A percentile compares a stretch with the other conserved stretches of the same genome.
These are phyloP conservation scores for Cornus controversa DNA, from an alignment of 148 eudicot species.

Conservation along the genomic window DNA sequence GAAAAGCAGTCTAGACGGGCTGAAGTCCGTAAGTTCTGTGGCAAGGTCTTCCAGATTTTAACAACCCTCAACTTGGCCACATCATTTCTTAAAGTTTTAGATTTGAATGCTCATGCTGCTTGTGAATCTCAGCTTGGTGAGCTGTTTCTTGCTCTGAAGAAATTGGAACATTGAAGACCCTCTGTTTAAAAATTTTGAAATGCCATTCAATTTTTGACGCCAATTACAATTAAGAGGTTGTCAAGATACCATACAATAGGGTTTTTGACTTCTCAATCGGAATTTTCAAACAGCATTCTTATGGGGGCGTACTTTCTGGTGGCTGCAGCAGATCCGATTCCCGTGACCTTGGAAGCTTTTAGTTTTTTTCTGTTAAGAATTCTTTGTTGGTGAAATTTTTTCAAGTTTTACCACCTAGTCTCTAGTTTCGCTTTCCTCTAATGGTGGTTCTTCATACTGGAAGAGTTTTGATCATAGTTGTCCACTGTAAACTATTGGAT, in stretches of 20 bases:
- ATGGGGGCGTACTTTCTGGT: not conserved
- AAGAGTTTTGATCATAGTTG: slow-evolving; percentile 4
- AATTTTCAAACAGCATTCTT: not conserved
- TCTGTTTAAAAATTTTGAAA: not conserved
- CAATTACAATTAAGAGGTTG: not conserved
- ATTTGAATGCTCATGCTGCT: slow-evolving; percentile 52
- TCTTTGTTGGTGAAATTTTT: slow-evolving; percentile 4
- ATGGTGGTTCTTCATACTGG: not conserved
- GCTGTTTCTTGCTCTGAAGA: slow-evolving; percentile 66
- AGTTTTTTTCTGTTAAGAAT: not conserved
- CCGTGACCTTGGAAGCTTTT: not conserved
- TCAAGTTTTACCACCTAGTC: not conserved
- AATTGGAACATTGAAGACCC: slow-evolving; percentile 19
- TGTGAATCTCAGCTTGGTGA: slow-evolving; percentile 82
- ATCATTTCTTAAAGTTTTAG: slow-evolving; percentile 62
- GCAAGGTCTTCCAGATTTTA: slow-evolving; percentile 56
- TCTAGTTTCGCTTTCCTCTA: not conserved
- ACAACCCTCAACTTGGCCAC: slow-evolving; percentile 40
- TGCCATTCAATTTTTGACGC: not conserved
- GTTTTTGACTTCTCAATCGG: not conserved
- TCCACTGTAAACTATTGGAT: not conserved
- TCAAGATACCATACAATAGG: not conserved
- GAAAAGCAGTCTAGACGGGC: slow-evolving; percentile 79
- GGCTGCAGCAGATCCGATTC: not conserved
- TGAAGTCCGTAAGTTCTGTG: slow-evolving; percentile 73